These are phyloP conservation scores for Penicillium turbatum DNA, from an alignment of 495 filamentous ascomycete species.

Conservation along the genomic window DNA sequence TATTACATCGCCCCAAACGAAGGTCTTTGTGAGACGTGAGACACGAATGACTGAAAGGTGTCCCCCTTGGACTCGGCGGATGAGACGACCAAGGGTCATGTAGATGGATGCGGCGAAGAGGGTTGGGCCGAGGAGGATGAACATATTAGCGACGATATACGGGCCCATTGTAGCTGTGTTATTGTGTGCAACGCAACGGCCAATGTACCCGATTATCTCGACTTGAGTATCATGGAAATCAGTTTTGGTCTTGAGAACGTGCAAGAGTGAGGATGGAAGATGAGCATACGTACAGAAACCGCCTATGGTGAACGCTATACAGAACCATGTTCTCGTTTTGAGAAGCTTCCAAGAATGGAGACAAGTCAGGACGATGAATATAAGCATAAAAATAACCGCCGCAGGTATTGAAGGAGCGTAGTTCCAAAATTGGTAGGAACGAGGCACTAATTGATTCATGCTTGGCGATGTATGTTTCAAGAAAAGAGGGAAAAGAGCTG, in stretches of 20 bases:
- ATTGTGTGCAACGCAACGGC: slow-evolving; percentile 22
- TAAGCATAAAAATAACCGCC: slow-evolving; percentile 43
- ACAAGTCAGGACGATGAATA: slow-evolving; percentile 41
- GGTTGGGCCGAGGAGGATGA: slow-evolving; percentile 26
- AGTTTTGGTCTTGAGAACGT: not conserved
- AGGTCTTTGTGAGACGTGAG: slow-evolving; percentile 13
- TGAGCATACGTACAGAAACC: slow-evolving; percentile 19
- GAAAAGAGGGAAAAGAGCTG: too few relatives aligned
- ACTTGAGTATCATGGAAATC: too few relatives aligned
- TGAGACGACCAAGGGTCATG: slow-evolving; percentile 47
- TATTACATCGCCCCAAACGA: slow-evolving; percentile 20
- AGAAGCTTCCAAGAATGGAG: slow-evolving; percentile 35
- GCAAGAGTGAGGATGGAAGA: not conserved
- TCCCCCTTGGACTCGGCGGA: slow-evolving; percentile 38
- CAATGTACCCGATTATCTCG: slow-evolving; percentile 43
- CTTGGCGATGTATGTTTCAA: too few relatives aligned
- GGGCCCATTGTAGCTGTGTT: slow-evolving; percentile 19
- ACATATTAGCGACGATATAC: slow-evolving; percentile 27
- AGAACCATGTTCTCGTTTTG: slow-evolving; percentile 10
- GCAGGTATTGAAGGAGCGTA: slow-evolving; percentile 43
- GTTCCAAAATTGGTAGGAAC: slow-evolving; percentile 8
- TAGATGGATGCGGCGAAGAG: slow-evolving; percentile 49
- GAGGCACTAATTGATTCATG: too few relatives aligned
- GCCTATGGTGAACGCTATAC: slow-evolving; percentile 15
- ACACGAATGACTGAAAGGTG: slow-evolving; percentile 6